Conservation (phyloP, 805 yeast genomes). For the Phaffomyces antillensis region DNA sequence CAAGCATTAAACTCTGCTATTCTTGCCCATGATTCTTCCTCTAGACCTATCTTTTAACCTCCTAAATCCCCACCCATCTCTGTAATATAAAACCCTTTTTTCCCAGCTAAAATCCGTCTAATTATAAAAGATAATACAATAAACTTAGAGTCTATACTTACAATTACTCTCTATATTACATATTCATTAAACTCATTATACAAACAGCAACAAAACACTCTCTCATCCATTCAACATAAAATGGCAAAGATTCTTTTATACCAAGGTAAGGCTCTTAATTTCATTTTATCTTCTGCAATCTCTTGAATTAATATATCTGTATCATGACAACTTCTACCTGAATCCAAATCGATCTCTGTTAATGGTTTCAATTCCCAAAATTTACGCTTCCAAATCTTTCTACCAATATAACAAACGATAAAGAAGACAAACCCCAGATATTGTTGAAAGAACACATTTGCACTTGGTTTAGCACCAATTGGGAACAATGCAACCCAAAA, state of each 20-base stretch:
- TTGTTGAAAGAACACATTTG: constrained; percentile 31
- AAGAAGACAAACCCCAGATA: constrained; percentile 38
- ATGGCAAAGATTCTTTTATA: constrained; percentile 45
- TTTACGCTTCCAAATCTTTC: constrained; percentile 37
- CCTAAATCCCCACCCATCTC: no score
- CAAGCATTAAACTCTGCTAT: no score
- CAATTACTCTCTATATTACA: no score
- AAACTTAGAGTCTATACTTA: no score
- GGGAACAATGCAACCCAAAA: constrained; percentile 44
- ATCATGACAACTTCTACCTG: constrained; percentile 58
- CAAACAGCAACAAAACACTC: no score
- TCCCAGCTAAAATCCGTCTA: no score
- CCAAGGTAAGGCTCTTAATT: constrained; percentile 37
- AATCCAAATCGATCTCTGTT: constrained; percentile 48
- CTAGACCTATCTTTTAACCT: no score
- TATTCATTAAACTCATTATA: no score
- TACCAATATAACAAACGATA: constrained; percentile 30
- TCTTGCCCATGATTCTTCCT: no score
- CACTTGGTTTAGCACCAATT: constrained; percentile 28
- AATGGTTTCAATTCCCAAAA: constrained; percentile 36
- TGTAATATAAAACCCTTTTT: no score
- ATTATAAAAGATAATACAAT: no score
- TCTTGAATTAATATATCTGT: constrained; percentile 50
- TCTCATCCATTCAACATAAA: constrained; percentile 34
- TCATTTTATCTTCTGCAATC: constrained; percentile 49